A percentile compares a stretch with the other conserved stretches of the same genome.
These are phyloP conservation scores for Cystobasidium ongulense DNA, from an alignment of 768 basidiomycete genomes.

Conservation along the genomic window DNA sequence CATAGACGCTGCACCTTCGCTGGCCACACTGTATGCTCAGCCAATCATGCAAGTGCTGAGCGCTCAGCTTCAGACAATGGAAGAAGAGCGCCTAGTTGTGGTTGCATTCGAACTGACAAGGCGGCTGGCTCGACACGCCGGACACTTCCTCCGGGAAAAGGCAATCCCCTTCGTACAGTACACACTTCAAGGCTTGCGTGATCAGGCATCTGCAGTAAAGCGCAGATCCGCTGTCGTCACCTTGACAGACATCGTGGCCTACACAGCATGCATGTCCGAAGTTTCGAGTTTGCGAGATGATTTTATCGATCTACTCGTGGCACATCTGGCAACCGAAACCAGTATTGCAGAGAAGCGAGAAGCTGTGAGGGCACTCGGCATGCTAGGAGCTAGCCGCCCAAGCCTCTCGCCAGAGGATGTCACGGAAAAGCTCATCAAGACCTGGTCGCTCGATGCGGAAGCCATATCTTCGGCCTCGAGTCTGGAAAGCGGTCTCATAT, in stretches of 20 bases:
- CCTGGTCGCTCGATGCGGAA: neutral
- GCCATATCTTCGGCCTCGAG: neutral
- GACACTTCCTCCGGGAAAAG: neutral
- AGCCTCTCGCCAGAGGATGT: neutral
- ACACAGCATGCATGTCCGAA: slow-evolving; percentile 20
- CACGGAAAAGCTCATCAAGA: slow-evolving; percentile 1
- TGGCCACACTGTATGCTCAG: slow-evolving; percentile 1
- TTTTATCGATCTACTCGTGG: slow-evolving; percentile 13
- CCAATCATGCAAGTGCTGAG: slow-evolving; percentile 11
- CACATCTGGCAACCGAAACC: slow-evolving; percentile 10
- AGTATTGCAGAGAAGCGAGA: neutral
- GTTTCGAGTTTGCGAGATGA: neutral
- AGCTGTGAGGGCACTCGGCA: slow-evolving; percentile 11
- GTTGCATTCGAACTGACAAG: neutral
- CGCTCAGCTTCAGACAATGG: neutral
- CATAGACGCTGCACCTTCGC: slow-evolving; percentile 5
- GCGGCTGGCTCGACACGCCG: slow-evolving; percentile 14
- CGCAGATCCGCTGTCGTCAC: slow-evolving; percentile 2
- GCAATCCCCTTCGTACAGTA: neutral
- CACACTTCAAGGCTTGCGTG: slow-evolving; percentile 7
- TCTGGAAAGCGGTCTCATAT: slow-evolving; percentile 16
- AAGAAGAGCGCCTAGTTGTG: neutral
- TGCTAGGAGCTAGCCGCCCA: slow-evolving; percentile 7
- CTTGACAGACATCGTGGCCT: slow-evolving; percentile 15
- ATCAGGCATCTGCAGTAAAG: slow-evolving; percentile 18